Conservation (phyloP, 805 yeast species). For the Zygoascus flipseniorum region DNA sequence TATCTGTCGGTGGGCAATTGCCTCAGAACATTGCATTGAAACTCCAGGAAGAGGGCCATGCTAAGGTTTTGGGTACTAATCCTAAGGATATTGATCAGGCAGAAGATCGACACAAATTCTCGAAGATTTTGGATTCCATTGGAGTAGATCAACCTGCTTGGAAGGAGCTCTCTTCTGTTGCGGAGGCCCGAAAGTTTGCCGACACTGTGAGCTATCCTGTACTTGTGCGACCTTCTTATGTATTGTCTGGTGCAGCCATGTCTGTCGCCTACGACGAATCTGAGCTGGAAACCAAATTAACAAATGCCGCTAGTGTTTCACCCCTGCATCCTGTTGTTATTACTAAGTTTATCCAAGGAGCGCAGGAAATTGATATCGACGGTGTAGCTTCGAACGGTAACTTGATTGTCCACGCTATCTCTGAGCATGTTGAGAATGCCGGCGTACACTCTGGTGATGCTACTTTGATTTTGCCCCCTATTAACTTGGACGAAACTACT, state of each 20-base stretch:
- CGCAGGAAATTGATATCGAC: constrained; percentile 95
- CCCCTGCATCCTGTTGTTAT: constrained; percentile 97
- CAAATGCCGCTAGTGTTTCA: constrained; percentile 85
- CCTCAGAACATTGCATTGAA: constrained; percentile 94
- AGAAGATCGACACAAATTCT: constrained; percentile 97
- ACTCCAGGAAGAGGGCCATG: constrained; percentile 67
- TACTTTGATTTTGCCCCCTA: constrained; percentile 90
- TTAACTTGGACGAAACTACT: constrained; percentile 54
- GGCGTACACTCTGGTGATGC: constrained; percentile 99
- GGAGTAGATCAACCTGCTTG: constrained; percentile 95
- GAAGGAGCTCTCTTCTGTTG: constrained; percentile 86
- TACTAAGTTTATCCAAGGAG: constrained; percentile 91
- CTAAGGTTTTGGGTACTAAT: constrained; percentile 84
- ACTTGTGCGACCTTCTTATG: constrained; percentile 94
- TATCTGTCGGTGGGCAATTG: constrained; percentile 95
- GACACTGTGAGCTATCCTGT: constrained; percentile 87
- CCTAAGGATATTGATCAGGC: constrained; percentile 96
- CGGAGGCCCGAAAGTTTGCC: constrained; percentile 81
- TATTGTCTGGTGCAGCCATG: constrained; percentile 98
- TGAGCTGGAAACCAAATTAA: constrained; percentile 75
- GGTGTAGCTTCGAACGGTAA: constrained; percentile 89
- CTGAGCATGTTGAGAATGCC: constrained; percentile 97
- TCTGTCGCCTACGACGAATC: constrained; percentile 72
- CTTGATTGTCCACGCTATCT: constrained; percentile 87
- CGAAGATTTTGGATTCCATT: constrained; percentile 85